Conservation (phyloP, 345 rosid genomes). For the Boechera stricta region DNA sequence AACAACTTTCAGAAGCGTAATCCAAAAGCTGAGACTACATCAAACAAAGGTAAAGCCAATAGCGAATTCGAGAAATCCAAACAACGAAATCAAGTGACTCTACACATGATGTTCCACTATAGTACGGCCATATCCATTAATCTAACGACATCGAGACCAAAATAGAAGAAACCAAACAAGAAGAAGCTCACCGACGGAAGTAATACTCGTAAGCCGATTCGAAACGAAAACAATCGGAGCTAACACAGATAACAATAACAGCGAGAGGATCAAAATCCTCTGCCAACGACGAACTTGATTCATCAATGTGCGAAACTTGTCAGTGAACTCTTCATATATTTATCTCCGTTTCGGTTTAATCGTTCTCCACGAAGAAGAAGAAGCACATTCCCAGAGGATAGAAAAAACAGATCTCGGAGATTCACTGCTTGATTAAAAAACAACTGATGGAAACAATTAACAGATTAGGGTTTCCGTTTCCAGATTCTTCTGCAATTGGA, state of each 20-base stretch:
- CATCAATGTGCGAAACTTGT: slow-evolving; percentile 59
- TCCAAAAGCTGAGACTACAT: slow-evolving; percentile 21
- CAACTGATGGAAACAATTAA: slow-evolving; percentile 20
- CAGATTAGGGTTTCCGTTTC: slow-evolving; percentile 59
- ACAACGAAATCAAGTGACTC: slow-evolving; percentile 4
- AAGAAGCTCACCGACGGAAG: slow-evolving; percentile 58
- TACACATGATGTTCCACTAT: slow-evolving; percentile 17
- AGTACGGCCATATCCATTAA: slow-evolving; percentile 20
- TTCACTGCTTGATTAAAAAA: slow-evolving; percentile 48
- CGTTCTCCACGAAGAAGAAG: slow-evolving; percentile 59
- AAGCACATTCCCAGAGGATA: slow-evolving; percentile 39
- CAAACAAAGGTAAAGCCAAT: slow-evolving; percentile 1
- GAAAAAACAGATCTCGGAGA: slow-evolving; percentile 40
- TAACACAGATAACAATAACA: slow-evolving; percentile 69
- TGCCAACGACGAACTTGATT: slow-evolving; percentile 68
- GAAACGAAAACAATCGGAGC: slow-evolving; percentile 79
- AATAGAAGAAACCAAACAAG: slow-evolving; percentile 10
- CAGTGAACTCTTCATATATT: slow-evolving; percentile 28
- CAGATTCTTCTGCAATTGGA: slow-evolving; percentile 17
- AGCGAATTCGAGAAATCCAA: slow-evolving; percentile 9
- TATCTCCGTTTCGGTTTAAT: slow-evolving; percentile 37
- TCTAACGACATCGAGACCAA: neutral
- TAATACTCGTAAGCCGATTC: slow-evolving; percentile 53
- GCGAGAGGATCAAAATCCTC: slow-evolving; percentile 85
- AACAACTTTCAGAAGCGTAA: slow-evolving; percentile 25